phyloP scores from a whole-genome alignment of 257 asterid genomes.

The Petunia axillaris region DNA sequence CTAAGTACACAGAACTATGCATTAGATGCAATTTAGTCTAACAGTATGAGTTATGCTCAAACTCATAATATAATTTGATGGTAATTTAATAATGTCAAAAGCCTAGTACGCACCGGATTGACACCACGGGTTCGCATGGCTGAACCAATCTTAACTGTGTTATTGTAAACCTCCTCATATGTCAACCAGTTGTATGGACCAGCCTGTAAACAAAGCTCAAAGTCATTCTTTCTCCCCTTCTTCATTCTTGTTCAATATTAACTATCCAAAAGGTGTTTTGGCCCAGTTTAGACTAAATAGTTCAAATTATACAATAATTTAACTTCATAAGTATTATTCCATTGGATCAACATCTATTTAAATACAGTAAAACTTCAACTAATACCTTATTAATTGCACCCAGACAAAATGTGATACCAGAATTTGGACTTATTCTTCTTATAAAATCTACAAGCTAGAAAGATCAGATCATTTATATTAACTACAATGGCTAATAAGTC shows the following conservation, averaged over 20 bases:
- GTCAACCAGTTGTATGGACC: conserved; percentile 70
- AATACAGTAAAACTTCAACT: no score
- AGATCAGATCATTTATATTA: no score
- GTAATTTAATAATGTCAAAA: neutral
- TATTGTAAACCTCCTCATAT: conserved; percentile 58
- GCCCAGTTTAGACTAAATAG: no score
- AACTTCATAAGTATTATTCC: no score
- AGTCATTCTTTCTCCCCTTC: neutral
- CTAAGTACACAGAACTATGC: conserved; percentile 37
- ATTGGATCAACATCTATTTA: no score
- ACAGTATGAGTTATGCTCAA: neutral
- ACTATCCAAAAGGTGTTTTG: no score
- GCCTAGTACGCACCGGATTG: conserved; percentile 54
- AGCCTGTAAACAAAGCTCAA: conserved; percentile 47
- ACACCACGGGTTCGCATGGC: conserved; percentile 77
- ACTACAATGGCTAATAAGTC: no score
- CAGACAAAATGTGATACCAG: no score
- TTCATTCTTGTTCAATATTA: neutral
- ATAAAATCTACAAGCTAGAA: no score
- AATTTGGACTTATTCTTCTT: no score
- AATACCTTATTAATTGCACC: no score
- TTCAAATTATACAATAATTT: no score
- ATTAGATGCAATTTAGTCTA: neutral
- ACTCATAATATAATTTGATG: neutral
- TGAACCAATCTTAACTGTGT: conserved; percentile 64